Evolutionary conservation across 2,329 filamentous ascomycete genomes (phyloP), one percentile per base, ranked within the genome.

Genomic region (Monilinia polystroma): DNA sequence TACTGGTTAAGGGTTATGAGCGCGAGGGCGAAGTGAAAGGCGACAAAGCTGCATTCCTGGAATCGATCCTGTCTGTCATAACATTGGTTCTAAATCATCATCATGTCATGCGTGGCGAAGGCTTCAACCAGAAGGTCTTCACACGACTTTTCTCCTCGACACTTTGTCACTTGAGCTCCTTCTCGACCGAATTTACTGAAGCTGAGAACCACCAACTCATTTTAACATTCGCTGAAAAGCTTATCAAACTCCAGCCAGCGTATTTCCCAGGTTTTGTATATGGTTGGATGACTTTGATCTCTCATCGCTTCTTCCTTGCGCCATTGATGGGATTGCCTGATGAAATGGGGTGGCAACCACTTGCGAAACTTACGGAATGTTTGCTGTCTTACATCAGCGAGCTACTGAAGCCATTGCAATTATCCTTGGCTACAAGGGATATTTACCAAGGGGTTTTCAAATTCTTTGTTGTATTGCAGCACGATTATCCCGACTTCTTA

Each of bases 401-500:
- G 71, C 85, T 95, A 69, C 82, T 97, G 70, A 95, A 94, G 78
- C 84, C 88, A 12, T 80, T 88, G 38, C 88, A 88, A 67, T 84
- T 92, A 20, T 83, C 88, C 4, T 82, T 86, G 45, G 84, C 91
- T 62, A 87, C 89, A 45, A 93, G 92, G 76, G 91, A 94, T 65
- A 86, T 96, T 69, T 97, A 97, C 77, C 89, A 92, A 68, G 92
- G 90, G 11, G 87, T 91, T 1, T 81, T 96, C 58, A 93, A 96
- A 75, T 85, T 97, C 68, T 80, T 98, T 65, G 81, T 96, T 45
- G 85, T 96, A 63, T 81, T 99, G 64, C 91, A 97, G 72, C 95
- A 98, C 75, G 95, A 99, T 77, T 98, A 92, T 78, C 91, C 94
- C 0, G 93, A 97, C 66, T 99, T 97, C 78, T 80, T 99, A 53